Evolutionary conservation across 495 filamentous ascomycete genomes (phyloP), one percentile per base, ranked within the genome.

Genomic region (Glutinoglossum americanum): DNA sequence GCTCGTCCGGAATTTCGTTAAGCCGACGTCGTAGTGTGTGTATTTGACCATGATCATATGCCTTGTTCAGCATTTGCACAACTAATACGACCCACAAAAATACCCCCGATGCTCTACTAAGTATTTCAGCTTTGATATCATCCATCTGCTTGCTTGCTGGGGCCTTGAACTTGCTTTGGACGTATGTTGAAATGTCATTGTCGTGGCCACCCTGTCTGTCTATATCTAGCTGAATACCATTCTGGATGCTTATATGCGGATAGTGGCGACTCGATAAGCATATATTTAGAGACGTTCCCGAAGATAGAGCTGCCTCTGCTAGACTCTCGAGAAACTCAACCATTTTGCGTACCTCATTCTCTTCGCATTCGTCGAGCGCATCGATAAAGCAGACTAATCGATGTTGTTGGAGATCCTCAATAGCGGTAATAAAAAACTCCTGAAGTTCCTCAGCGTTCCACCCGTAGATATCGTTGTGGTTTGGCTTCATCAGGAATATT

Each of bases 341-440:
- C 67, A 73, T 68, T 13, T 69, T 64, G 30, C 65, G 62, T 23
- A 69, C 60, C 28, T 72, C 56, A 13, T 58, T 41, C 33, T 71
- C 67, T 26, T 65, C 57, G 49, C 71, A 73, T 56, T 73, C 72
- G 47, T 73, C 70, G 17, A 74, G 59, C 1, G 72, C 72, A 57
- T 74, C 72, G 35, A 74, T 66, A 58, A 72, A 70, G 35, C 67
- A 70, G 0, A 23, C 54, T 59, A 9, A 71, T 44, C 0, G 59
- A 37, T 1, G 47, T 8, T 58, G 17, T 19, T 61, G 64, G 19
- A 72, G 55, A 0, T 33, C 23, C 15, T 48, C 17, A 0, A 74
- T 39, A 13, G 64, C 64, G 11, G 64, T 25, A 26, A 59, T 55
- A 17, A 74, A 66, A 10, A 71, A 55, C 0, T 32, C 30, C 39